Percentiles rank a stretch among this genome's conserved stretches.
phyloP scores from a whole-genome alignment of 164 flowering plant genomes.

The Tinospora cordifolia region DNA sequence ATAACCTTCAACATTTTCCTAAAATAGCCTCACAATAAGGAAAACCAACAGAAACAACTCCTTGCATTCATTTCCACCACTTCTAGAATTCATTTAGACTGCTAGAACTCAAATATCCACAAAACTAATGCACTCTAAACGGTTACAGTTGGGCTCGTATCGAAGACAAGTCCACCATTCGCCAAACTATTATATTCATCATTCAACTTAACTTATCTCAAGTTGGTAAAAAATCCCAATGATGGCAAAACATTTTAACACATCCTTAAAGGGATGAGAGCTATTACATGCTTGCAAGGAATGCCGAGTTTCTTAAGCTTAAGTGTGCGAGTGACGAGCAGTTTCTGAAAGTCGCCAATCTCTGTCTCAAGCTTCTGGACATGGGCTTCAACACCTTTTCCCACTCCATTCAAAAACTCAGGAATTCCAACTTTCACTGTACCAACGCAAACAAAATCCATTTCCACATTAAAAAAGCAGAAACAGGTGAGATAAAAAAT shows the following conservation, averaged over 20 bases:
- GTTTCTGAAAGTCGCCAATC: constrained; percentile 72
- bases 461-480: neutral
- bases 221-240: neutral
- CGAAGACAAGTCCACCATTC: too few relatives aligned
- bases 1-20: too few relatives aligned
- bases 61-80: too few relatives aligned
- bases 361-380: constrained; percentile 68
- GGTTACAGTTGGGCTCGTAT: too few relatives aligned
- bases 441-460: constrained; percentile 3
- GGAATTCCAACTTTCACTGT: constrained; percentile 89
- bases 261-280: neutral
- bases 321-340: constrained; percentile 74
- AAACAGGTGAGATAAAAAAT: too few relatives aligned
- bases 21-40: too few relatives aligned
- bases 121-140: too few relatives aligned
- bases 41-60: too few relatives aligned
- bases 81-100: too few relatives aligned
- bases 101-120: too few relatives aligned
- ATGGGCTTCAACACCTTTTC: constrained; percentile 73
- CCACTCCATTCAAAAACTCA: constrained; percentile 73
- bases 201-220: too few relatives aligned
- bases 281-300: constrained; percentile 58
- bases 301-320: constrained; percentile 81
- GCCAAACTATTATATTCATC: too few relatives aligned
- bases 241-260: neutral